Conservation (phyloP, 257 asterid genomes). For the Galeopsis tetrahit region DNA sequence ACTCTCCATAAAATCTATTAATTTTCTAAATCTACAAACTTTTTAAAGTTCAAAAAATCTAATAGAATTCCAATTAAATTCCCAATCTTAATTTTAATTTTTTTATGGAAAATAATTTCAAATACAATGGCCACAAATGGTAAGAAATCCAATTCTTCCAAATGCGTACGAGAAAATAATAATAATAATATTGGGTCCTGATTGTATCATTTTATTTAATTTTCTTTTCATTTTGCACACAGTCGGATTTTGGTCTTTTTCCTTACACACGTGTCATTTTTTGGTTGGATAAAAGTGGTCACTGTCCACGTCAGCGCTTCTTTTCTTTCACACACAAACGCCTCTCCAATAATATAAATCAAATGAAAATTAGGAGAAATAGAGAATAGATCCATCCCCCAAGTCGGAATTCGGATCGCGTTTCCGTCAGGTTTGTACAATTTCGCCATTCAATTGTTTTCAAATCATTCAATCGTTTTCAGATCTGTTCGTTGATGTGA, state of each 20-base stretch:
- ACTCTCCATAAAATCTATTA: no score
- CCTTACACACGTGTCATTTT: background rate
- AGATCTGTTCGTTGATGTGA: constrained; percentile 16
- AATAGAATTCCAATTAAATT: no score
- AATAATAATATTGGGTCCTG: background rate
- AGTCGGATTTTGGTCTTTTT: background rate
- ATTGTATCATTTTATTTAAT: background rate
- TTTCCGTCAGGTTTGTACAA: constrained; percentile 27
- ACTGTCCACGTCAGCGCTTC: constrained; percentile 3
- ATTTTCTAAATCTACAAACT: no score
- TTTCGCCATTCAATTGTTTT: background rate
- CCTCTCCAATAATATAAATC: constrained; percentile 22
- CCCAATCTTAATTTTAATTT: no score
- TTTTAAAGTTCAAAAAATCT: no score
- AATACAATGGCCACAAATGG: background rate
- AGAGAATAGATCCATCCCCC: constrained; percentile 16
- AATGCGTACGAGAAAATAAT: background rate
- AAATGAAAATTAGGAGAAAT: background rate
- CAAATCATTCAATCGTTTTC: constrained; percentile 5
- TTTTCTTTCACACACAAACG: constrained; percentile 8
- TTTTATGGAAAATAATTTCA: no score
- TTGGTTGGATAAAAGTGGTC: constrained; percentile 19
- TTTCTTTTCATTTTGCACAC: background rate
- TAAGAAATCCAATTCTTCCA: background rate
- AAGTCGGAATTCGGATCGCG: constrained; percentile 9